Evolutionary conservation across 1,284 basidiomycete species (phyloP).

Genomic region (Volvariella surrecta): DNA sequence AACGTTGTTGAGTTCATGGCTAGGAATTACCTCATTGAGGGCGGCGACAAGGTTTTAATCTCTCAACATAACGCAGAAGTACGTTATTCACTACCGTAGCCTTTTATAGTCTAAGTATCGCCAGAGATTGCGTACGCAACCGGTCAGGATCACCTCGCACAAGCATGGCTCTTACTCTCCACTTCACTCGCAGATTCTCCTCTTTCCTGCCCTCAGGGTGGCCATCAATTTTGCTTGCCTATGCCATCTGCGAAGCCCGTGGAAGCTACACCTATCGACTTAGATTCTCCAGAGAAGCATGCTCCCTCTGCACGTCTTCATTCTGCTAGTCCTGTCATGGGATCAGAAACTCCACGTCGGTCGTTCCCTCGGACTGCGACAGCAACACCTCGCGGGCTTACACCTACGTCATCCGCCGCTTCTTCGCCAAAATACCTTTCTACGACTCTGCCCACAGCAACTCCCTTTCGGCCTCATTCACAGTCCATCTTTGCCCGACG

Average conservation of each 20-base stretch:
- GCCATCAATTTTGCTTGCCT: no score
- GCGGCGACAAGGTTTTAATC: slow-evolving; percentile 37
- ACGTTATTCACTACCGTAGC: slow-evolving; percentile 9
- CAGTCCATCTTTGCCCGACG: slow-evolving; percentile 28
- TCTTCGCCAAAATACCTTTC: slow-evolving; percentile 47
- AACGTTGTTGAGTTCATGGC: slow-evolving; percentile 52
- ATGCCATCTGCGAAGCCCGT: no score
- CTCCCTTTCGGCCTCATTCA: slow-evolving; percentile 25
- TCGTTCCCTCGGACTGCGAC: slow-evolving; percentile 22
- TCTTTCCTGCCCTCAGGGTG: slow-evolving; percentile 19
- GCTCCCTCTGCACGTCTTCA: no score
- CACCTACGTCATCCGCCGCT: slow-evolving; percentile 48
- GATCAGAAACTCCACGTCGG: slow-evolving; percentile 10
- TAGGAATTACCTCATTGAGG: slow-evolving; percentile 56
- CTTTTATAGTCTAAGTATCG: slow-evolving; percentile 5
- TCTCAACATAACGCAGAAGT: slow-evolving; percentile 57
- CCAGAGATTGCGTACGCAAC: slow-evolving; percentile 52
- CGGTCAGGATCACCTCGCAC: slow-evolving; percentile 52
- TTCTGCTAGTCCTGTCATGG: no score
- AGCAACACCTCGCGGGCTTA: slow-evolving; percentile 24
- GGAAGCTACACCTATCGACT: no score
- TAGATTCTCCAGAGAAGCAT: no score
- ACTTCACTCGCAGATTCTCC: slow-evolving; percentile 46
- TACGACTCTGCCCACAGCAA: slow-evolving; percentile 26
- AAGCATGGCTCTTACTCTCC: slow-evolving; percentile 62